These are phyloP conservation scores for Boechera divaricarpa DNA, from an alignment of 345 rosid species.

Conservation along the genomic window DNA sequence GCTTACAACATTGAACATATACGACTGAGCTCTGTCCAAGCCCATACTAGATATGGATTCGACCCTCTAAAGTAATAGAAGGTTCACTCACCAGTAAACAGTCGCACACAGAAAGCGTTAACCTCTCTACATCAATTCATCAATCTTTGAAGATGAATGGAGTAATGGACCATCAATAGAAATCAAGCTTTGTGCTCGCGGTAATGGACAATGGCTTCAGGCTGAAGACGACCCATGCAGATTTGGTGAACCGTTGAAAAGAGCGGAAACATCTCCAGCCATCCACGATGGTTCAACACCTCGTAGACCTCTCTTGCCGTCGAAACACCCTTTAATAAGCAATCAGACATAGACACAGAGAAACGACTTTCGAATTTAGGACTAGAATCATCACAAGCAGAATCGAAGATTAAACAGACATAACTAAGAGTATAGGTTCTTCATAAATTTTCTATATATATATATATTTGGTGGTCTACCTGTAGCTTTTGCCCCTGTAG, in stretches of 20 bases:
- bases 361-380: conserved; percentile 16
- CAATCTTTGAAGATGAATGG: conserved; percentile 14
- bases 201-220: conserved; percentile 83
- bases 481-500: conserved; percentile 93
- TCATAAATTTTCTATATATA: not conserved
- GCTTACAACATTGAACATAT: conserved; percentile 17
- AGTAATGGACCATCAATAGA: not conserved
- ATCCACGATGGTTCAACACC: conserved; percentile 75
- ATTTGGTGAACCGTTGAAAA: conserved; percentile 85
- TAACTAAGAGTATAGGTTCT: not conserved
- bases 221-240: conserved; percentile 71
- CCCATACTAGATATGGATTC: conserved; percentile 7
- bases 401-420: not conserved
- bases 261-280: conserved; percentile 85
- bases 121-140: conserved; percentile 28
- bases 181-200: conserved; percentile 59
- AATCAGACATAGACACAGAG: conserved; percentile 10
- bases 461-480: conserved; percentile 50
- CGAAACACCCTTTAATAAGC: conserved; percentile 70
- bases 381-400: not conserved
- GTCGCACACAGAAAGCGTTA: not conserved
- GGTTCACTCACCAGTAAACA: not conserved
- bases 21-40: not conserved
- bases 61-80: conserved; percentile 22
- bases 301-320: conserved; percentile 90